These are phyloP conservation scores for Scenedesmus sp. DNA, from an alignment of 163 green algal species.

Conservation along the genomic window DNA sequence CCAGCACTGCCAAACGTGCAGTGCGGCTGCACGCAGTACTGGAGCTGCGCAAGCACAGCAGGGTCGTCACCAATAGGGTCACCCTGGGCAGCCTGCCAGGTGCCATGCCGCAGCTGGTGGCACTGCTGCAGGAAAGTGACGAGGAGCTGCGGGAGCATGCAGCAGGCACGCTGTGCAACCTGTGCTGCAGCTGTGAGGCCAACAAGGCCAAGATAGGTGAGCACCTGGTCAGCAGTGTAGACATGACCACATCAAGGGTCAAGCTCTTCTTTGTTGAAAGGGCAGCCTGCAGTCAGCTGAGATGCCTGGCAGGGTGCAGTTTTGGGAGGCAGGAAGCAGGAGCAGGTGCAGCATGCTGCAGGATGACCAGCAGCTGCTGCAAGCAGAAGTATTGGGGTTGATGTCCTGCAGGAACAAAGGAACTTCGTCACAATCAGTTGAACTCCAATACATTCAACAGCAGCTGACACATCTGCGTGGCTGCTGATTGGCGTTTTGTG, in stretches of 20 bases:
- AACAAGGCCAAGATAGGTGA: constrained; percentile 12
- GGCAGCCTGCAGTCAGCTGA: background rate
- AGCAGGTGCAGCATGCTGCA: background rate
- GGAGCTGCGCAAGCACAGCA: constrained; percentile 27
- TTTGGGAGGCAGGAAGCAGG: background rate
- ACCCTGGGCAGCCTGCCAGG: background rate
- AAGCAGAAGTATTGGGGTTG: background rate
- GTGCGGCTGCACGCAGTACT: constrained; percentile 1
- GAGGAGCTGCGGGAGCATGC: constrained; percentile 8
- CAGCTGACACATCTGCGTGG: background rate
- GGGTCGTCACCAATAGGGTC: background rate
- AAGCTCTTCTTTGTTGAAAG: background rate
- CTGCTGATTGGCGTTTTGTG: background rate
- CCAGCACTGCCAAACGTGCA: background rate
- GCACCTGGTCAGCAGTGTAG: background rate
- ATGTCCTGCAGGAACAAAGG: background rate
- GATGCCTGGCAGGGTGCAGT: background rate
- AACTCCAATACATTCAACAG: background rate
- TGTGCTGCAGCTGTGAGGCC: constrained; percentile 21
- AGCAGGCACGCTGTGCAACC: constrained; percentile 34
- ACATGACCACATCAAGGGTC: too few relatives aligned
- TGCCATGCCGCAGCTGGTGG: background rate
- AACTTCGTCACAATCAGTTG: background rate
- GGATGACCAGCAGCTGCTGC: constrained; percentile 24
- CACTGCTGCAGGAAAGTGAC: background rate